Base-by-base conservation (phyloP, 176 grass and related monocot genomes). In the Ensete ventricosum region DNA sequence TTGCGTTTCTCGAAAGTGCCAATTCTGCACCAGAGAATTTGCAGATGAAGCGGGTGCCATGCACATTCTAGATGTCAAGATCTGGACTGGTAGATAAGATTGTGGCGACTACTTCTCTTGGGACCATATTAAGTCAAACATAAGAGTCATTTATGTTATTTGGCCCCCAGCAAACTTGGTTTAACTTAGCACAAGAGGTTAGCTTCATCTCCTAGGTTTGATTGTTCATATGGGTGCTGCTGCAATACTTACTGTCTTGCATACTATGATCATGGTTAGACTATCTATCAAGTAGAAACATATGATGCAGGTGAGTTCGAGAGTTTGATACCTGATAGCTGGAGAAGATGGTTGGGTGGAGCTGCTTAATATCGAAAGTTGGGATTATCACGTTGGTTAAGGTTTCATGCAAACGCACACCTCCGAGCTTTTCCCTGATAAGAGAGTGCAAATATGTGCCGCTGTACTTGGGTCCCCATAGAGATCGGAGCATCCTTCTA, bases 291-390 rank as follows among this genome's bases (percentile, higher is more conserved):
- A 62, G 20, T 8, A 62, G 13, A 62, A 62, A n/a, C 6, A n/a
- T 19, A 19, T 14, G 57, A 20, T 62, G 20, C 6, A 17, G 4
- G 34, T 59, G 29, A 9, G 1, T 63, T 16, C 1, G 9, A 43
- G 19, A 13, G 57, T 62, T 2, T 2, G 14, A 11, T 85, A 90
- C 92, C 79, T 90, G 75, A 43, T 88, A 87, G 81, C 53, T 91
- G 1, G 92, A 96, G 74, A 96, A 96, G 27, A 96, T 87, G 0
- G 79, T 75, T 0, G 92, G 92, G 8, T 91, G 83, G 29, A 91
- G 58, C 20, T 73, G 50, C 7, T 55, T 55, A 19, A 96, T 81
- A 43, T 91, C 88, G 55, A 91, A 96, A 69, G 88, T 73, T 0
- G 92, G 92, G 71, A 96, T 91, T 20, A 91, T 59, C 17, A 90